Conservation (phyloP, 2,329 filamentous ascomycete genomes). For the Monosporascus sp. region DNA sequence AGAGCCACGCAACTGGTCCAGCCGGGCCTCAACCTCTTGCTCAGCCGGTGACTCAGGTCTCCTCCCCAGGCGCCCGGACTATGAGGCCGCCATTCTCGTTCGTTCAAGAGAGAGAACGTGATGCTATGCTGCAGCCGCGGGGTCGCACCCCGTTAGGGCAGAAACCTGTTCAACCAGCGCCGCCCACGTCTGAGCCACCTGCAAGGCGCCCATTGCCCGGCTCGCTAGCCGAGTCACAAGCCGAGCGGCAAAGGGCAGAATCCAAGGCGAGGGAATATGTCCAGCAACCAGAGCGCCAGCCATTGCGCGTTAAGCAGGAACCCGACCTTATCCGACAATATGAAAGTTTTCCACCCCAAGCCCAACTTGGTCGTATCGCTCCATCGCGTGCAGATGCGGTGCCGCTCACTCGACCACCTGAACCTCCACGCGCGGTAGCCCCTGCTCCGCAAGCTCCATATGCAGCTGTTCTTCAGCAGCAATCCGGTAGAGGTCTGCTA, state of each 20-base stretch:
- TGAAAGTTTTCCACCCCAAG: slow-evolving; percentile 36
- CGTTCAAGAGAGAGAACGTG: slow-evolving; percentile 34
- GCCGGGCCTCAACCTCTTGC: slow-evolving; percentile 29
- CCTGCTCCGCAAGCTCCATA: slow-evolving; percentile 29
- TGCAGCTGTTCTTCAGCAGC: slow-evolving; percentile 33
- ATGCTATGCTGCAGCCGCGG: slow-evolving; percentile 25
- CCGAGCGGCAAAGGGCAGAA: slow-evolving; percentile 27
- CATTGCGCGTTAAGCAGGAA: slow-evolving; percentile 44
- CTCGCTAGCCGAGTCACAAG: slow-evolving; percentile 22
- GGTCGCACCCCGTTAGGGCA: slow-evolving; percentile 23
- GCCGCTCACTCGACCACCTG: slow-evolving; percentile 34
- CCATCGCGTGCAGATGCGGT: slow-evolving; percentile 35
- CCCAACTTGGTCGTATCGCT: slow-evolving; percentile 33
- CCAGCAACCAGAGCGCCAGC: slow-evolving; percentile 24
- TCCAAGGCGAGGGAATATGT: slow-evolving; percentile 26
- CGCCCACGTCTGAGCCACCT: slow-evolving; percentile 21
- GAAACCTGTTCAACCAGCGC: slow-evolving; percentile 19
- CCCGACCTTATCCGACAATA: slow-evolving; percentile 40
- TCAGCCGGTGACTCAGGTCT: slow-evolving; percentile 36
- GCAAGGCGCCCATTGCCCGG: slow-evolving; percentile 25
- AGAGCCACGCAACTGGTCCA: slow-evolving; percentile 18
- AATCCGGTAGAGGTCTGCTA: slow-evolving; percentile 35
- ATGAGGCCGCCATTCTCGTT: slow-evolving; percentile 43
- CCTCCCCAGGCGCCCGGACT: slow-evolving; percentile 41
- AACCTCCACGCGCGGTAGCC: slow-evolving; percentile 34